phyloP scores from a whole-genome alignment of 352 stramenopile species.

The Plasmopara halstedii region DNA sequence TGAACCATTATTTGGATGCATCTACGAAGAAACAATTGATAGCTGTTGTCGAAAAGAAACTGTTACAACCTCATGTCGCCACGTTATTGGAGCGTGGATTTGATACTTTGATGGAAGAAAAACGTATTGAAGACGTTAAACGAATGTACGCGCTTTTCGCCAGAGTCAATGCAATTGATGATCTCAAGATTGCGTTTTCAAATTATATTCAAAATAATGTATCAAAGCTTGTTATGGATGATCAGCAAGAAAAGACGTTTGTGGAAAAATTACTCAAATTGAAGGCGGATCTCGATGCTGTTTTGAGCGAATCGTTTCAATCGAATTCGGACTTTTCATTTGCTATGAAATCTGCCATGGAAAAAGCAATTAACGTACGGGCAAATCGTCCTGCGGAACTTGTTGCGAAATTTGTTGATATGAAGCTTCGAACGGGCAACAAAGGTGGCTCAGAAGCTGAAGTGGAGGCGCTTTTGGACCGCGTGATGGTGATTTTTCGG shows the following conservation, averaged over 20 bases:
- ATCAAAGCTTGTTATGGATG: conserved; percentile 62
- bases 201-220: conserved; percentile 77
- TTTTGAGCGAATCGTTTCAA: conserved; percentile 70
- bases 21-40: conserved; percentile 71
- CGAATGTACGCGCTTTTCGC: conserved; percentile 82
- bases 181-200: conserved; percentile 58
- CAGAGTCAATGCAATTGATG: conserved; percentile 60
- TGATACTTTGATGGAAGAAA: conserved; percentile 76
- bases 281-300: conserved; percentile 73
- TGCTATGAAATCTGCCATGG: conserved; percentile 82
- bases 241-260: conserved; percentile 83
- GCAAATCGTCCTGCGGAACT: conserved; percentile 83
- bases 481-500: conserved; percentile 94
- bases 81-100: conserved; percentile 84
- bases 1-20: conserved; percentile 65
- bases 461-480: conserved; percentile 82
- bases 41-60: conserved; percentile 65
- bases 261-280: conserved; percentile 87
- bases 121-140: conserved; percentile 76
- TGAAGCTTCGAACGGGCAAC: conserved; percentile 80
- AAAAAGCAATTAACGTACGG: conserved; percentile 84
- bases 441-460: conserved; percentile 83
- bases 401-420: conserved; percentile 89
- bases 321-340: conserved; percentile 70
- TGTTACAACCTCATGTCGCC: conserved; percentile 78